Evolutionary conservation across 2,329 filamentous ascomycete genomes (phyloP), one percentile per base, ranked within the genome.

Genomic region (Exophiala calicioides): DNA sequence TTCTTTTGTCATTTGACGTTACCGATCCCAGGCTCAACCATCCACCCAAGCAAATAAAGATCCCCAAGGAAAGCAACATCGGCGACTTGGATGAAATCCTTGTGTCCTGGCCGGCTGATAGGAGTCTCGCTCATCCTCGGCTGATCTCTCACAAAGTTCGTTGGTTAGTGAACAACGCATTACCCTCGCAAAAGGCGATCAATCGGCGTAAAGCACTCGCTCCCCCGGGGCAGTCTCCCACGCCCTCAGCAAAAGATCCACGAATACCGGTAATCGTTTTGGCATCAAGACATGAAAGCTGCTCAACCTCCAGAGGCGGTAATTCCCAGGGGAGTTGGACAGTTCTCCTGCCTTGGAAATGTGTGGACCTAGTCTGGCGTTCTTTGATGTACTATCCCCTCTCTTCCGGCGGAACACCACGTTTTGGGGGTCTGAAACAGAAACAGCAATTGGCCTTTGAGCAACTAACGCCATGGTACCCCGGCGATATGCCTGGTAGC

Each of bases 331-430:
- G 85, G 0, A 83, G 77, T 0, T 97, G 90, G 89, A 93, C 84
- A 0, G 65, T 97, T 1, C 74, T 97, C 18, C 77, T 93, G 3
- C 93, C 93, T 0, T 96, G 91, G 89, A 90, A 88, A 62, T 95
- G 88, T 59, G 85, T 97, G 26, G 74, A 82, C 26, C 81, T 88
- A 0, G 75, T 96, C 23, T 98, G 93, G 93, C 85, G 91, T 59
- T 83, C 81, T 35, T 69, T 97, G 10, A 85, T 95, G 69, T 89
- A 89, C 62, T 89, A 84, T 50, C 88, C 88, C 0, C 74, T 94
- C 1, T 86, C 83, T 0, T 86, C 83, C 1, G 90, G 90, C 5
- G 84, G 85, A 0, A 94, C 89, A 50, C 86, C 88, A 1, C 78
- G 85, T 18, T 89, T 95, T 57, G 91, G 88, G 1, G 91, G 93